Conservation (phyloP, 225 moss, liverwort and hornwort genomes). For the Bryum argenteum region DNA sequence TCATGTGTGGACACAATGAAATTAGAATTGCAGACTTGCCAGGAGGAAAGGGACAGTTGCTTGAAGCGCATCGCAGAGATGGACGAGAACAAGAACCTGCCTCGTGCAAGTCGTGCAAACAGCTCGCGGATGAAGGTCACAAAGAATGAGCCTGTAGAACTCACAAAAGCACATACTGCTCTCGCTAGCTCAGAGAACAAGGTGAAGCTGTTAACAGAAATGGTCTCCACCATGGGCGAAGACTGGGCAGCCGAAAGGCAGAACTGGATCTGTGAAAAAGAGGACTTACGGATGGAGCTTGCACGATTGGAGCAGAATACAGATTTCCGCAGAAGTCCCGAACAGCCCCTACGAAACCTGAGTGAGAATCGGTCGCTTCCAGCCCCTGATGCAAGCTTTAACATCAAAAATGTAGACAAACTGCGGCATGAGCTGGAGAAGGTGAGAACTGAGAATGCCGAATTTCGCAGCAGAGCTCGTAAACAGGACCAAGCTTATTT, state of each 20-base stretch:
- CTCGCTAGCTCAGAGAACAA: slow-evolving; percentile 44
- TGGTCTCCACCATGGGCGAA: slow-evolving; percentile 53
- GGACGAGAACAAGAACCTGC: slow-evolving; percentile 30
- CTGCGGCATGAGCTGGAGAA: slow-evolving; percentile 53
- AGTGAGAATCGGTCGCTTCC: slow-evolving; percentile 45
- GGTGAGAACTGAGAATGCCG: slow-evolving; percentile 42
- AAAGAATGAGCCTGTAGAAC: slow-evolving; percentile 28
- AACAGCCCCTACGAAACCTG: slow-evolving; percentile 41
- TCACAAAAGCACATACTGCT: slow-evolving; percentile 32
- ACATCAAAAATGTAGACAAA: slow-evolving; percentile 40
- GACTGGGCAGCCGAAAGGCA: slow-evolving; percentile 54
- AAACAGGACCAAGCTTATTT: slow-evolving; percentile 53
- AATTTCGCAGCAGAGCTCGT: slow-evolving; percentile 43
- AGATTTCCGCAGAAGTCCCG: slow-evolving; percentile 40
- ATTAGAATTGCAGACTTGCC: slow-evolving; percentile 32
- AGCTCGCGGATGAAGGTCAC: slow-evolving; percentile 15
- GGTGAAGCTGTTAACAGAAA: slow-evolving; percentile 51
- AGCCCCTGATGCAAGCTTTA: slow-evolving; percentile 23
- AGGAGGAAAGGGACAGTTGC: slow-evolving; percentile 26
- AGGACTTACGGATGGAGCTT: slow-evolving; percentile 49
- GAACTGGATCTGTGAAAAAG: slow-evolving; percentile 51
- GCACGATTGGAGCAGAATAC: slow-evolving; percentile 40
- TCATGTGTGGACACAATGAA: slow-evolving; percentile 35
- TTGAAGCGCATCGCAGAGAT: slow-evolving; percentile 27
- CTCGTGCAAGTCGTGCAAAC: slow-evolving; percentile 40